phyloP scores from a whole-genome alignment of 2,329 filamentous ascomycete genomes.

The Diplodia intermedia region DNA sequence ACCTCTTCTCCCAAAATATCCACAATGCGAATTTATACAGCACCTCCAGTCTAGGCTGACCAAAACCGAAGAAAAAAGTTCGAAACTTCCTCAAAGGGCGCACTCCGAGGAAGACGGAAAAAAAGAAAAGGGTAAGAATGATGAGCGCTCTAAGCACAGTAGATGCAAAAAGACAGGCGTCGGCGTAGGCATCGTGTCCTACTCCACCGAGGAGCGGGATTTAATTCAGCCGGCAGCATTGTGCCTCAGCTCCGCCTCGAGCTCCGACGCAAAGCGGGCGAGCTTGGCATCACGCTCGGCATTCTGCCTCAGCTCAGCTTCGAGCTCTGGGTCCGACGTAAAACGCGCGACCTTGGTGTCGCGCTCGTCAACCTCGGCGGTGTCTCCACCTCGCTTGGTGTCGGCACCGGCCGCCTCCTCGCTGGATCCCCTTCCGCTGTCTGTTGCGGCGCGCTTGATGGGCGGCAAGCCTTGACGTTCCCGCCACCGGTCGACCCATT shows the following conservation, averaged over 20 bases:
- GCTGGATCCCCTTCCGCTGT: background rate
- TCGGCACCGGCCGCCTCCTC: slow-evolving; percentile 12
- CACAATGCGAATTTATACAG: slow-evolving; percentile 5
- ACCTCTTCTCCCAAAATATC: slow-evolving; percentile 2
- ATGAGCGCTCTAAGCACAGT: background rate
- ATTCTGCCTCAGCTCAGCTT: slow-evolving; percentile 22
- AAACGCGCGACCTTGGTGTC: slow-evolving; percentile 30
- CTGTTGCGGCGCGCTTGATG: background rate
- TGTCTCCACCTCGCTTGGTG: slow-evolving; percentile 3
- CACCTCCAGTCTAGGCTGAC: slow-evolving; percentile 14
- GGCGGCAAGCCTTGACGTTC: slow-evolving; percentile 28
- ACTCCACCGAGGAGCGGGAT: too few relatives aligned
- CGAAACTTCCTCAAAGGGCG: background rate
- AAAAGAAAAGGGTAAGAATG: background rate
- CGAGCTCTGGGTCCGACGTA: slow-evolving; percentile 9
- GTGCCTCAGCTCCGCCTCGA: slow-evolving; percentile 24
- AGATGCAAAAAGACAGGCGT: background rate
- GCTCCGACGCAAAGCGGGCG: slow-evolving; percentile 3
- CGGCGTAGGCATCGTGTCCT: background rate
- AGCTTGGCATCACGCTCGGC: slow-evolving; percentile 11
- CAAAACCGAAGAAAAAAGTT: background rate
- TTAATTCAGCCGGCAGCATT: slow-evolving; percentile 11
- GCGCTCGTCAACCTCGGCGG: slow-evolving; percentile 11
- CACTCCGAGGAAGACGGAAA: background rate
- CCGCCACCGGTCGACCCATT: slow-evolving; percentile 67